Percentiles rank a stretch among this genome's conserved stretches.
These are phyloP conservation scores for Gaeumannomyces tritici DNA, from an alignment of 2,329 filamentous ascomycete genomes.

Conservation along the genomic window DNA sequence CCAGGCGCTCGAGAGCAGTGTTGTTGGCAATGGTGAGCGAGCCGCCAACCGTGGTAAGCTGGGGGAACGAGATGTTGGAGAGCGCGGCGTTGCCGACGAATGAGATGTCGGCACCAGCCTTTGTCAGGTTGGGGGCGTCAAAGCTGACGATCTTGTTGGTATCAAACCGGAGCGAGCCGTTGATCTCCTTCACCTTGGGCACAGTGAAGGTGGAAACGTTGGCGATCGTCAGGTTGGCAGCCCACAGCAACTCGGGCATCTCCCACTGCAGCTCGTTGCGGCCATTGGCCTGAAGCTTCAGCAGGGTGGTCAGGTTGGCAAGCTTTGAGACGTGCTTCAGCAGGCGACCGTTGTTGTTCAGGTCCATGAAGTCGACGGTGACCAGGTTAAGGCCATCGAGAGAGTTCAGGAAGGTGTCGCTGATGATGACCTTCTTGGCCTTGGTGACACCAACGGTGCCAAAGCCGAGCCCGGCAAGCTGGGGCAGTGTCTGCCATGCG, in stretches of 20 bases:
- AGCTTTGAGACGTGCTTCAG: slow-evolving; percentile 68
- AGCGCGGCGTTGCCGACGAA: slow-evolving; percentile 54
- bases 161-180: slow-evolving; percentile 76
- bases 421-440: slow-evolving; percentile 62
- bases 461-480: slow-evolving; percentile 38
- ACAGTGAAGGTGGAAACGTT: slow-evolving; percentile 68
- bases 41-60: slow-evolving; percentile 60
- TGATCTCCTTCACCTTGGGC: slow-evolving; percentile 63
- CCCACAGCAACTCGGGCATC: slow-evolving; percentile 70
- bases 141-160: slow-evolving; percentile 61
- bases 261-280: slow-evolving; percentile 51
- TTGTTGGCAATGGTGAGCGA: slow-evolving; percentile 88
- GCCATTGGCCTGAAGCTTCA: slow-evolving; percentile 77
- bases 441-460: slow-evolving; percentile 44
- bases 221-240: slow-evolving; percentile 72
- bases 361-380: slow-evolving; percentile 61
- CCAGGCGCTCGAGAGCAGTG: slow-evolving; percentile 57
- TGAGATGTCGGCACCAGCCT: slow-evolving; percentile 49
- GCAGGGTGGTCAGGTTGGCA: slow-evolving; percentile 58
- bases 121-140: slow-evolving; percentile 60
- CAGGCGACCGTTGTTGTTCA: slow-evolving; percentile 86
- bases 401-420: slow-evolving; percentile 74
- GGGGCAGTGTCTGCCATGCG: slow-evolving; percentile 62
- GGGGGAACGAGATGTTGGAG: slow-evolving; percentile 66
- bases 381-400: slow-evolving; percentile 75